Conservation (phyloP, 371 early-diverging fungal species). For the Mortierella sp. region DNA sequence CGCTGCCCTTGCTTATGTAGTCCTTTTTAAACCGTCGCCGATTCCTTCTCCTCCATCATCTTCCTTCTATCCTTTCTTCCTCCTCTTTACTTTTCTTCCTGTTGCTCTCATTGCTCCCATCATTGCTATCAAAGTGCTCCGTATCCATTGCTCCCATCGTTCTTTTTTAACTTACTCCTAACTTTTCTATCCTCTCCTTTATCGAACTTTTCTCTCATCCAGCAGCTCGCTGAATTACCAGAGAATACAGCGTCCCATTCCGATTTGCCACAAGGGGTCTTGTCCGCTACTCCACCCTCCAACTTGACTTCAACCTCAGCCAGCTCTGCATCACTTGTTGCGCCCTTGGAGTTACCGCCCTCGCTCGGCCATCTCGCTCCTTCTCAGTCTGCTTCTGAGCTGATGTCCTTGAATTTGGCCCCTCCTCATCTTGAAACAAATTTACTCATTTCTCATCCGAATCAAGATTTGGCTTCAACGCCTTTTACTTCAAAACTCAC, state of each 20-base stretch:
- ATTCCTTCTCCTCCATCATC: slow-evolving; percentile 2
- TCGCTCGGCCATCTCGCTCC: neutral
- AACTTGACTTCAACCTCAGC: neutral
- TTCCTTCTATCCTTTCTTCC: neutral
- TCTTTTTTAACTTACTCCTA: slow-evolving; percentile 2
- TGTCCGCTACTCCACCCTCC: neutral
- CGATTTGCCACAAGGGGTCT: slow-evolving; percentile 13
- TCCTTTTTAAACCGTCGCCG: neutral
- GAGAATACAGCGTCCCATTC: slow-evolving; percentile 17
- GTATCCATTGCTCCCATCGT: neutral
- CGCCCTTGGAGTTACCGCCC: neutral
- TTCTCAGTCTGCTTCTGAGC: neutral
- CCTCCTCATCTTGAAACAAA: neutral
- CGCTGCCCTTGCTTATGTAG: neutral
- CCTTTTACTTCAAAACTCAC: slow-evolving; percentile 1
- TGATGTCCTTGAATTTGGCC: neutral
- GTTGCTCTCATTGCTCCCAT: slow-evolving; percentile 7
- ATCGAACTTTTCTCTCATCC: slow-evolving; percentile 2
- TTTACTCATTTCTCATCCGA: slow-evolving; percentile 2
- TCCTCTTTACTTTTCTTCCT: slow-evolving; percentile 4
- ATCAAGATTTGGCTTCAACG: neutral
- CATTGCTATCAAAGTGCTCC: neutral
- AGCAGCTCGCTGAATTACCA: neutral
- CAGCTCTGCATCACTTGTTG: neutral
- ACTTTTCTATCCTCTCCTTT: neutral